Base-by-base conservation (phyloP, 768 basidiomycete species). In the Trametes meyenii region DNA sequence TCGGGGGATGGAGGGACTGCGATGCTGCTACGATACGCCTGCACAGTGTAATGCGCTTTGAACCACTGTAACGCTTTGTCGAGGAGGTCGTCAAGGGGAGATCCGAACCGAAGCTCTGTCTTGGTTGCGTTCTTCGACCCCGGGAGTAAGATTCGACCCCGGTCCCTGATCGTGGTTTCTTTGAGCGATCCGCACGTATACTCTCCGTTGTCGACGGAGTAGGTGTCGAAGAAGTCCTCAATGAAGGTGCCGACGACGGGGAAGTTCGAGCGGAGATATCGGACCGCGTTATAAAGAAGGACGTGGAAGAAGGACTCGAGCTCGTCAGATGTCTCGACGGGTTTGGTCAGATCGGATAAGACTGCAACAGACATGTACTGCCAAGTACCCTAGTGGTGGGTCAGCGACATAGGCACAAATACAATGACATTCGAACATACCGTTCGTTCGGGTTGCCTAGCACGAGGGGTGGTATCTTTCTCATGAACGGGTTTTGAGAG, bases 381-480 rank as follows among this genome's bases (percentile, higher is more conserved):
- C 66, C 63, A 64, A 19, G 66, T 67, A 0, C 66, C 62, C 66
- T 67, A n/a, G n/a, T n/a, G n/a, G n/a, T n/a, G n/a, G n/a, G n/a
- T n/a, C n/a, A n/a, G 42, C 13, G 7, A 42, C 2, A 19, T n/a
- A 4, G 21, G 2, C 6, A 14, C 7, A 43, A 46, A n/a, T 36
- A 12, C 23, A 24, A 23, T 5, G 2, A n/a, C n/a, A 35, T 19
- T 17, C 5, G 23, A n/a, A 45, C 58, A 13, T 36, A 61, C 60
- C 17, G 54, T 56, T 14, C 54, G 54, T 33, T 42, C 43, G 8
- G 57, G 55, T 24, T 54, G 54, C 19, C 44, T 51, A 11, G 40
- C 12, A 2, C n/a, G 23, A 5, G 3, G 21, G 14, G n/a, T 8
- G 5, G 5, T 26, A 11, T n/a, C 23, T 38, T 36, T 17, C 5